Base-by-base conservation (phyloP, 1,284 basidiomycete genomes). In the Porogramme epimiltina region DNA sequence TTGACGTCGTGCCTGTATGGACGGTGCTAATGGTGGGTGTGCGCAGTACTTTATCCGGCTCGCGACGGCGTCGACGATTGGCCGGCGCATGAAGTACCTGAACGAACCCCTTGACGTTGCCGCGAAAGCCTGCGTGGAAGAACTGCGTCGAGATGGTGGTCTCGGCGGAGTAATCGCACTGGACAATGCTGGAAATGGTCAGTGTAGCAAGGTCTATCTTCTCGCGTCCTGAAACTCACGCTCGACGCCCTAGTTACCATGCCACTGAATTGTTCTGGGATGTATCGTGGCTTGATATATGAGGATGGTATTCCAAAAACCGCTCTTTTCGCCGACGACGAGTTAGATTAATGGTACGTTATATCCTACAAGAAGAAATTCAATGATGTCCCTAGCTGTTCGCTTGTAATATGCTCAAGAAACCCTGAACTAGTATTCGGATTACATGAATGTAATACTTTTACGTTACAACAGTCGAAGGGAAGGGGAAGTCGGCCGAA, bases 201-300 rank as follows among this genome's bases (percentile, higher is more conserved):
- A 64, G 77, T 39, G 11, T 25, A 10, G 16, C 1, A 25, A 3
- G 3, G 9, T 13, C 31, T 39, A 4, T 20, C 18, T 3, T 9
- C 19, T 3, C 19, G 28, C n/a, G 37, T 33, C 20, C 24, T 15
- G 34, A 6, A 22, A 39, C 10, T 23, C 9, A 48, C 39, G 48
- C 10, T 38, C 31, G 3, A n/a, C 31, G 45, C 34, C 36, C 37
- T 58, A 89, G 86, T 88, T 31, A 71, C 84, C 0, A 79, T 87
- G 71, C 80, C 86, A 3, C 64, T 93, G 54, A 91, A 91, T 62
- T 85, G 83, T 55, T 74, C 77, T 19, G 87, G 89, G 3, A 93
- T 93, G 91, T 91, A 91, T 64, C 76, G 90, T 42, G 91, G 91
- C 3, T 73, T 91, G 15, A 83, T 92, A 40, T 71, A 76, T 26